Evolutionary conservation across 495 filamentous ascomycete genomes (phyloP).

Genomic region (Penicillium waksmanii): DNA sequence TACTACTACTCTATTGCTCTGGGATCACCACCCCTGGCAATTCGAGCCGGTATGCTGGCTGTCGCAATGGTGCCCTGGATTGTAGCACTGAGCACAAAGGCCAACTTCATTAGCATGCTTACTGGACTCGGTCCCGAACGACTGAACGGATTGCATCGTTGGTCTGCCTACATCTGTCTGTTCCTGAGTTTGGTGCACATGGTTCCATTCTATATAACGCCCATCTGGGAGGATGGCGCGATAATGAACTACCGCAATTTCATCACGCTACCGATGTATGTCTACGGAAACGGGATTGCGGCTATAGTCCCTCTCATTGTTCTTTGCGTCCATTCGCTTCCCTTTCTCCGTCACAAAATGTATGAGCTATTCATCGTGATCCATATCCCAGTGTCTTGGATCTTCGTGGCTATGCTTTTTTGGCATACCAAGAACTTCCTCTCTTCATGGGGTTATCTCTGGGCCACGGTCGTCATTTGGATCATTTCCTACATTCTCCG

Average conservation of each 20-base stretch:
- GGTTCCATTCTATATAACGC: constrained; percentile 86
- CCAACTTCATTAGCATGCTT: constrained; percentile 80
- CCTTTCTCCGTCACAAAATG: constrained; percentile 61
- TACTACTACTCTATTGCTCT: constrained; percentile 81
- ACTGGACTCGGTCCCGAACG: constrained; percentile 93
- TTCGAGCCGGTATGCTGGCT: constrained; percentile 90
- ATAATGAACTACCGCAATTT: constrained; percentile 64
- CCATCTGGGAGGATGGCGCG: constrained; percentile 78
- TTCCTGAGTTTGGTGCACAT: constrained; percentile 83
- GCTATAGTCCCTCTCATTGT: constrained; percentile 78
- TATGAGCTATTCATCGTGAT: constrained; percentile 86
- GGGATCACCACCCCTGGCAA: constrained; percentile 87
- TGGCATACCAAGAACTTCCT: constrained; percentile 96
- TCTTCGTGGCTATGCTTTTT: constrained; percentile 84
- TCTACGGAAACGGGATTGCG: constrained; percentile 90
- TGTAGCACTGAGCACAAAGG: constrained; percentile 85
- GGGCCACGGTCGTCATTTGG: constrained; percentile 81
- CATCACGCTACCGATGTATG: constrained; percentile 63
- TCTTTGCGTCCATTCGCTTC: constrained; percentile 82
- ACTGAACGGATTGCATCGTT: constrained; percentile 90
- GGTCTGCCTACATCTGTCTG: constrained; percentile 86
- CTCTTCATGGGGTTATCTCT: constrained; percentile 89
- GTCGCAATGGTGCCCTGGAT: constrained; percentile 96
- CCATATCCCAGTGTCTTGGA: constrained; percentile 79
- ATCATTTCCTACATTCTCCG: constrained; percentile 64